phyloP scores from a whole-genome alignment of 805 yeast genomes.

The Wickerhamomyces mucosus region DNA sequence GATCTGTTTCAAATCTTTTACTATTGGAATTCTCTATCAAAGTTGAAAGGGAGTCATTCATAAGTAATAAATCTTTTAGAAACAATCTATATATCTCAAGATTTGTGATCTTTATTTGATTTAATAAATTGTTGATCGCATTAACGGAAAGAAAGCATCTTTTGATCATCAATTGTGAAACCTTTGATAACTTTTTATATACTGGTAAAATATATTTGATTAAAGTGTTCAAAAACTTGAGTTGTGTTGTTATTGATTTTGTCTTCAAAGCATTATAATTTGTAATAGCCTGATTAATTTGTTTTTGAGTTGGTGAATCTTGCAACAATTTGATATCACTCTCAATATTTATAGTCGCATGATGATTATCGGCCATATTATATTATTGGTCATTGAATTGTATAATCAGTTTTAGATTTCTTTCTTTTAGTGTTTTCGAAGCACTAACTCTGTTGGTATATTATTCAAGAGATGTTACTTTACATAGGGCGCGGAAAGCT shows the following conservation, averaged over 20 bases:
- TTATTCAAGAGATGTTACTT: too few species aligned
- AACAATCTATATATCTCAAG: conserved; percentile 14
- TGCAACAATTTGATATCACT: neutral
- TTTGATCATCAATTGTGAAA: conserved; percentile 8
- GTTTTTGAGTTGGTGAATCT: neutral
- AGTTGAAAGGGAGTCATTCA: conserved; percentile 7
- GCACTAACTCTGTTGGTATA: too few species aligned
- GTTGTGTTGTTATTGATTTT: neutral
- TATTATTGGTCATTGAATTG: too few species aligned
- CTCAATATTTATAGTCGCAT: too few species aligned
- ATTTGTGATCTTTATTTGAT: conserved; percentile 14
- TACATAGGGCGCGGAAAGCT: too few species aligned
- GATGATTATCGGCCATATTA: too few species aligned
- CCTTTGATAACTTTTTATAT: conserved; percentile 11
- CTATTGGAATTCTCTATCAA: conserved; percentile 4
- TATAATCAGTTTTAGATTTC: too few species aligned
- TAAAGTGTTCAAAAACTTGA: conserved; percentile 11
- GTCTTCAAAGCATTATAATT: neutral
- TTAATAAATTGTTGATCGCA: conserved; percentile 14
- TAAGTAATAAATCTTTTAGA: conserved; percentile 13
- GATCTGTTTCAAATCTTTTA: conserved; percentile 8
- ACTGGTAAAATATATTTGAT: conserved; percentile 16
- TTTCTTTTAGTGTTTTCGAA: too few species aligned
- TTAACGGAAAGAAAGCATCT: conserved; percentile 8
- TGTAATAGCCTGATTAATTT: neutral